These are phyloP conservation scores for Perkinsus chesapeaki DNA, from an alignment of 169 alveolate genomes.

Conservation along the genomic window DNA sequence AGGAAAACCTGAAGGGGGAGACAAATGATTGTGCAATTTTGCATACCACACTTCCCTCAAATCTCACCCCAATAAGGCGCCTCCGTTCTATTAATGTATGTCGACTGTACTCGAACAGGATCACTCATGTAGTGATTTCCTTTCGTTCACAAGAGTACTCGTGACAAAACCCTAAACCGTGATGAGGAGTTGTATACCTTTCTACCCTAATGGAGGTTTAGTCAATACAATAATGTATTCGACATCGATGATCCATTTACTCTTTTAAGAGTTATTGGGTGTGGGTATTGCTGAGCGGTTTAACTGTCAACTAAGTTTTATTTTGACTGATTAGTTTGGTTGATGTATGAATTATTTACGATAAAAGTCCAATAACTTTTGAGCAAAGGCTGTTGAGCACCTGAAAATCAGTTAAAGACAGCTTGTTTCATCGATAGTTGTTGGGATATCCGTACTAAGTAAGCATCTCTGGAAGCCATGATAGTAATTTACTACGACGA, in stretches of 20 bases:
- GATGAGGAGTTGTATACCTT: not conserved
- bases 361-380: too few species aligned
- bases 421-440: too few species aligned
- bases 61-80: not conserved
- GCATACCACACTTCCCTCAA: not conserved
- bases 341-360: too few species aligned
- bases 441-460: too few species aligned
- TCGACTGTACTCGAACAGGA: conserved; percentile 4
- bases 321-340: too few species aligned
- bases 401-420: too few species aligned
- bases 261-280: not conserved
- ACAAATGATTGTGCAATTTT: not conserved
- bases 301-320: too few species aligned
- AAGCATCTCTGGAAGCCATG: too few species aligned
- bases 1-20: too few species aligned
- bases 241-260: conserved; percentile 1
- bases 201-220: not conserved
- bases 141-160: not conserved
- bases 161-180: not conserved
- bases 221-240: not conserved
- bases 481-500: too few species aligned
- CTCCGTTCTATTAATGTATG: not conserved
- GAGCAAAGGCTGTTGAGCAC: too few species aligned
- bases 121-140: not conserved
- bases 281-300: conserved; percentile 5